Evolutionary conservation across 495 filamentous ascomycete genomes (phyloP), one percentile per base, ranked within the genome.

Genomic region (Monascus purpureus): DNA sequence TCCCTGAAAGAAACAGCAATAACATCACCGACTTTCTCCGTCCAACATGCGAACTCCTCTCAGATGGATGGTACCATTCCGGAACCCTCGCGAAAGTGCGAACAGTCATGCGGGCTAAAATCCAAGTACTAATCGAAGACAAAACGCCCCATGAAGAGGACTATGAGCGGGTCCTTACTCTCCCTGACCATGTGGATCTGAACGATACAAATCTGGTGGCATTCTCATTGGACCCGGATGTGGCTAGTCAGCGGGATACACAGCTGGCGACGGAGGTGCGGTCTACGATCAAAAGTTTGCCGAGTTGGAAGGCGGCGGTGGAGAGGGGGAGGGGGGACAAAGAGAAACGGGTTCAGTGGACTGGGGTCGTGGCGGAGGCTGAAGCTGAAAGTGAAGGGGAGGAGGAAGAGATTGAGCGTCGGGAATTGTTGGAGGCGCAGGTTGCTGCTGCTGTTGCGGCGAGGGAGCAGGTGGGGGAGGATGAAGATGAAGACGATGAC

Each of bases 61-160:
- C 55, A 7, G 77, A 81, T 42, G 90, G 90, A 0, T 97, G 80
- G 82, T 94, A 73, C 49, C 65, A 72, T 15, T 75, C 73, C 31
- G 85, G 83, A 6, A 75, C 79, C 2, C 69, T 81, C 57, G 70
- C 74, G 2, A 93, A 93, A 43, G 72, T 75, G 30, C 81, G 82
- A 45, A 72, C 77, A 5, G 73, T 93, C 41, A 87, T 95, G 82
- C 78, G 80, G 33, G 66, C 72, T 28, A 96, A 92, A 53, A 76
- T 92, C 36, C 45, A 50, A 6, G 43, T 53, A 2, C 30, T 79
- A 5, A 49, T 61, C 9, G 67, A 65, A 4, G 42, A 50, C 1
- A 26, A 36, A 7, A 45, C 52, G 7, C 50, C 61, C 0, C 43
- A 51, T 9, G 70, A 82, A 35, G 48, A 49, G 14, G 68, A 77